Base-by-base conservation (phyloP, 306 rosid species). In the Rubus idaeus region DNA sequence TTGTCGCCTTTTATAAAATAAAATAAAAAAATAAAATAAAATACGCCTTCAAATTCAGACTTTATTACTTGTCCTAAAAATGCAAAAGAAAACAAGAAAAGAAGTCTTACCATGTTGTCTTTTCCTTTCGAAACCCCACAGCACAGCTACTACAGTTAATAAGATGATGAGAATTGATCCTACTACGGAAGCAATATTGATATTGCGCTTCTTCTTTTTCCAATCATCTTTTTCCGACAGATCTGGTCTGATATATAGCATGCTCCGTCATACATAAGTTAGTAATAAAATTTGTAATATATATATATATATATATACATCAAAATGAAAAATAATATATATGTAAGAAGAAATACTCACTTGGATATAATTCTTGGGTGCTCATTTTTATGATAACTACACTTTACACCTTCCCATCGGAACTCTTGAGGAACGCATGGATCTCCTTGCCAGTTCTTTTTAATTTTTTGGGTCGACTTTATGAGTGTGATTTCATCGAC, bases 371-470 rank as follows among this genome's bases (percentile, higher is more conserved):
- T n/a, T 44, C 79, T 58, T 9, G 81, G 78, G 14, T 58, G 11
- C 17, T 21, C 61, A 40, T 20, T 64, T 10, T 57, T n/a, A 14
- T 45, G 42, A 18, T 77, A 14, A 61, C 62, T 82, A 58, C 84
- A 85, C 20, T 42, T 65, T 41, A 85, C 0, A 58, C 86, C 88
- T 42, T 65, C 53, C 88, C 88, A 82, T 57, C 1, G 61, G 40
- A 42, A 79, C 1, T 20, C 9, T 55, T 3, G 64, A 6, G 86
- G 84, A 39, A 30, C 12, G 62, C 88, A 85, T 35, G 88, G 88
- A 67, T 85, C 75, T 50, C 88, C 88, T 76, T 82, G 79, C 88
- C 86, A 85, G 18, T 85, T 85, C 49, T 65, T 79, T 5, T 5
- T 57, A 35, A 84, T 64, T 23, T 12, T 37, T 10, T 78, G 75